Evolutionary conservation across 1,139 yeast genomes (phyloP), one percentile per base, ranked within the genome.

Genomic region (Geotrichum citri-aurantii): DNA sequence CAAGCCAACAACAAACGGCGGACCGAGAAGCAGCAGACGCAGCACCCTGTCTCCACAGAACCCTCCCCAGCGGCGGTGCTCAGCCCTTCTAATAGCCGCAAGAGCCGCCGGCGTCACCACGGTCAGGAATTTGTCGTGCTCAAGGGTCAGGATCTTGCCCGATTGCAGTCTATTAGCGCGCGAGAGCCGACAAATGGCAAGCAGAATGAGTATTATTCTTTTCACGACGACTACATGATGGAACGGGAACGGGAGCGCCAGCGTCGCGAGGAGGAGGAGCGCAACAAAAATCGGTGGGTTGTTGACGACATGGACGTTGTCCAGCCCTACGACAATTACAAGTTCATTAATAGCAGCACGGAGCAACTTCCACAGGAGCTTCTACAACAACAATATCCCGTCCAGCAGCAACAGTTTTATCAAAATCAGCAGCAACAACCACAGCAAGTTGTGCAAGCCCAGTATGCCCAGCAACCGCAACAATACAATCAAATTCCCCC

Each of bases 221-320:
- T 44, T n/a, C 49, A 53, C 47, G 50, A 53, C 24, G 56, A 53
- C 21, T 53, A 48, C 52, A 19, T 31, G 47, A 50, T 33, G n/a
- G 51, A 47, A 12, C 52, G 37, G 2, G 52, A 48, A 24, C 56
- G 56, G 3, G 47, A 33, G 12, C 46, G 40, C 26, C 47, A 33
- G 51, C 24, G 24, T 10, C 33, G 14, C n/a, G 56, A 46, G n/a
- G 52, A 48, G 11, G 48, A 53, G 19, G 56, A 53, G 52, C 52
- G 48, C 23, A 21, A 23, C 11, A 47, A 48, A 21, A 31, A 11
- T n/a, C 47, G 56, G 11, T 53, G 56, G 56, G 21, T 37, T n/a
- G 5, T 37, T 37, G 44, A 37, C 19, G 44, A 53, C 47, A 51
- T 53, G 31, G 48, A 53, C 46, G 31, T 19, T 27, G 51, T 21